Evolutionary conservation across 2,329 filamentous ascomycete genomes (phyloP), one percentile per base, ranked within the genome.

Genomic region (Alternaria triticimaculans): DNA sequence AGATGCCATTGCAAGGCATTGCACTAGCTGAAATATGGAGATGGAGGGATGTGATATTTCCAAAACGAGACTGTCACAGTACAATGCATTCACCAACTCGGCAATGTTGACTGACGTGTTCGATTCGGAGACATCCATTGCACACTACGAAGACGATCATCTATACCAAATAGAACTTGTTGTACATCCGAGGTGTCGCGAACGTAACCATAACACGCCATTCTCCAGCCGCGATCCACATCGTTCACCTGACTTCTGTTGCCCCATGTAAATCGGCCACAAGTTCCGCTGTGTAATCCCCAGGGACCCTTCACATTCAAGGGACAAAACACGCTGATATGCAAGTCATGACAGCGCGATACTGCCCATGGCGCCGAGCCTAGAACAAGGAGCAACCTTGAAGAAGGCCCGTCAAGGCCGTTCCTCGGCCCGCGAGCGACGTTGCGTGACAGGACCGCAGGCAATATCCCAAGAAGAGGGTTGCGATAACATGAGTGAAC

Each of bases 381-480:
- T 41, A 28, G 53, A 55, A 51, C 45, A 25, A 26, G 56, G 45
- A 28, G 21, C 33, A 43, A n/a, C 30, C 56, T 30, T 43, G 56
- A 21, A 50, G 56, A 50, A 49, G 45, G 60, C 43, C 30, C 50
- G 55, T 60, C 43, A 55, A 18, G 25, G 28, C 23, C 30, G 44
- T 49, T 56, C 46, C 11, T 62, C 55, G 63, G 45, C 18, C 45
- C 25, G 26, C 45, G 23, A 55, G 30, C 45, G 23, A 60, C 44
- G 67, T 60, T 55, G 63, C 58, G 55, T 60, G 56, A 68, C 63
- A 59, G 48, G 55, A 50, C 21, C 43, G 18, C 49, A 53, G 49
- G 30, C 49, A 53, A 25, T 41, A 37, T 41, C 53, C 58, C 58
- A 59, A 65, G 49, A 53, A 21, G 49, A 53, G 30, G n/a, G 21